phyloP scores from a whole-genome alignment of 1,139 yeast genomes.

The Pichia sorboxylosa region DNA sequence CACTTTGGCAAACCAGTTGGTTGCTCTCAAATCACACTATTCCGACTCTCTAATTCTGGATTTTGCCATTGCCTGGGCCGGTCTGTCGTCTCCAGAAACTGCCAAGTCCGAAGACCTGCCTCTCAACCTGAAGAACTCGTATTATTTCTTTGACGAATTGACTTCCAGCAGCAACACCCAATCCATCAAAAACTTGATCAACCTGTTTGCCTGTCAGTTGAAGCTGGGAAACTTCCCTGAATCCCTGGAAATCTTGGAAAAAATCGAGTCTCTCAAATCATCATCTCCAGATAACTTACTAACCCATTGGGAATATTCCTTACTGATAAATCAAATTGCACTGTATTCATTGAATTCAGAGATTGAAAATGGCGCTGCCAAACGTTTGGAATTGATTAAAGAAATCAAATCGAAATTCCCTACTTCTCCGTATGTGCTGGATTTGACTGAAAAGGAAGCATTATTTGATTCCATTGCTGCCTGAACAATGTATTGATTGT shows the following conservation, averaged over 20 bases:
- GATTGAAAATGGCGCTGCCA: slow-evolving; percentile 25
- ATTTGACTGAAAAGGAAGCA: slow-evolving; percentile 34
- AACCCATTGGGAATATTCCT: slow-evolving; percentile 25
- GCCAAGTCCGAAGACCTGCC: slow-evolving; percentile 7
- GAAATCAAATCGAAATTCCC: slow-evolving; percentile 33
- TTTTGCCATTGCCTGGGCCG: slow-evolving; percentile 21
- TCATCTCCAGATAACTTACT: slow-evolving; percentile 14
- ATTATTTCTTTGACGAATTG: slow-evolving; percentile 23
- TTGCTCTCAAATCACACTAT: slow-evolving; percentile 6
- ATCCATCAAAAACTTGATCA: slow-evolving; percentile 25
- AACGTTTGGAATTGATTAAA: slow-evolving; percentile 24
- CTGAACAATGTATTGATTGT: too few species aligned
- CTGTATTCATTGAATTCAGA: slow-evolving; percentile 31
- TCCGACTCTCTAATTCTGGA: slow-evolving; percentile 20
- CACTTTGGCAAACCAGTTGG: background rate
- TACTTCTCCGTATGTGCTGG: slow-evolving; percentile 28
- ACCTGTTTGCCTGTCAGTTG: slow-evolving; percentile 27
- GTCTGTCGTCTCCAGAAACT: slow-evolving; percentile 3
- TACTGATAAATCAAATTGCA: slow-evolving; percentile 43
- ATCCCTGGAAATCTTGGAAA: slow-evolving; percentile 28
- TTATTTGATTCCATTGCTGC: slow-evolving; percentile 44
- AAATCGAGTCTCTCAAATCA: slow-evolving; percentile 22
- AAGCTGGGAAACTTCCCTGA: slow-evolving; percentile 32
- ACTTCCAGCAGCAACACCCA: slow-evolving; percentile 18
- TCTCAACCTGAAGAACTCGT: slow-evolving; percentile 16